These are phyloP conservation scores for Aureobasidium sp. DNA, from an alignment of 2,329 filamentous ascomycete species.

Conservation along the genomic window DNA sequence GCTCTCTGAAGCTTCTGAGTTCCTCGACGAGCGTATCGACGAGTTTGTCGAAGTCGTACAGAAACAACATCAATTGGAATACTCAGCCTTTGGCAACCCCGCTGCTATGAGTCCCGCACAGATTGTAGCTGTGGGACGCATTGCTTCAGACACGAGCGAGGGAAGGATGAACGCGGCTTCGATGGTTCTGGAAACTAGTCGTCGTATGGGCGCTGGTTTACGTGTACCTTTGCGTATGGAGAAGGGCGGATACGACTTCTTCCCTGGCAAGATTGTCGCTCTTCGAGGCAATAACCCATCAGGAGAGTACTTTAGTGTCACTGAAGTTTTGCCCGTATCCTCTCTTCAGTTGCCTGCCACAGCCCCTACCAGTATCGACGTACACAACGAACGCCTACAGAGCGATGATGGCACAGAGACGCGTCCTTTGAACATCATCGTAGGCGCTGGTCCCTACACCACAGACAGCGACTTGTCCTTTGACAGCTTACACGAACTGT, in stretches of 20 bases:
- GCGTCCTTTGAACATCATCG: slow-evolving; percentile 64
- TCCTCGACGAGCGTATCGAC: slow-evolving; percentile 91
- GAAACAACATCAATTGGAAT: slow-evolving; percentile 65
- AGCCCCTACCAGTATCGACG: slow-evolving; percentile 53
- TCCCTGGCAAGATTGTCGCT: slow-evolving; percentile 90
- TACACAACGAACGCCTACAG: slow-evolving; percentile 59
- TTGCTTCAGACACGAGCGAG: slow-evolving; percentile 79
- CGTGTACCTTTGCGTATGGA: slow-evolving; percentile 73
- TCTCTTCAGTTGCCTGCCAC: slow-evolving; percentile 68
- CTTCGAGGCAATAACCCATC: slow-evolving; percentile 79
- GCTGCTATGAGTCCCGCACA: slow-evolving; percentile 76
- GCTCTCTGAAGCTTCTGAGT: slow-evolving; percentile 80
- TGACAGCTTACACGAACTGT: slow-evolving; percentile 74
- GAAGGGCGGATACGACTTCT: slow-evolving; percentile 69
- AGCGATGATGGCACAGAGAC: slow-evolving; percentile 48
- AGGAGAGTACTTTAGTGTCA: slow-evolving; percentile 72
- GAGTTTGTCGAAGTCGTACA: slow-evolving; percentile 70
- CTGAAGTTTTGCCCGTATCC: slow-evolving; percentile 66
- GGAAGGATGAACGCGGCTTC: slow-evolving; percentile 80
- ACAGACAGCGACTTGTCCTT: slow-evolving; percentile 88
- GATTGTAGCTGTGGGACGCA: slow-evolving; percentile 81
- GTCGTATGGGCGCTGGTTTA: slow-evolving; percentile 71
- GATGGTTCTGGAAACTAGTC: slow-evolving; percentile 78
- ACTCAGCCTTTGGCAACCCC: slow-evolving; percentile 77
- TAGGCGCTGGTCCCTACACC: slow-evolving; percentile 83